Base-by-base conservation (phyloP, 352 stramenopile species). In the Globisporangium paddicum region DNA sequence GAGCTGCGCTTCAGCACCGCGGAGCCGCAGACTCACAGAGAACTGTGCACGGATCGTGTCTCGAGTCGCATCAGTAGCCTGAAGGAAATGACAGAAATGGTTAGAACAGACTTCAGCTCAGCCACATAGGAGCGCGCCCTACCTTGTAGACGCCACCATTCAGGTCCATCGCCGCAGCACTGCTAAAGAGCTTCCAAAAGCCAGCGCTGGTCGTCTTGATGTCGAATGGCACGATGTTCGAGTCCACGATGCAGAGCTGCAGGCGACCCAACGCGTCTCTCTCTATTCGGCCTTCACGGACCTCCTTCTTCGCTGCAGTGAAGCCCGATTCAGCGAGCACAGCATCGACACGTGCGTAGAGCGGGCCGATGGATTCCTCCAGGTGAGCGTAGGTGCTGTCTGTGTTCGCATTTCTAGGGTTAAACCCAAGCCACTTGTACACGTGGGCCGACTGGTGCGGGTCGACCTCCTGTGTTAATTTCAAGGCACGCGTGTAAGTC, bases 201-300 rank as follows among this genome's bases (percentile, higher is more conserved):
- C 26, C 21, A 16, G 2, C n/a, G 51, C 19, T 58, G 6, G 51
- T 58, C 19, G 21, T 19, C 14, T 34, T 6, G 11, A 58, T 14
- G 35, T 44, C 23, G 38, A 58, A 58, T n/a, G 51, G 35, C 14
- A 58, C 9, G 16, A 58, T 38, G 5, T 6, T 58, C 23, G 51
- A 32, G 23, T 58, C 51, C 21, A 58, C 30, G 14, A 58, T 16
- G n/a, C 45, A 32, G 21, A 58, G 34, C 21, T 35, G 45, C 7
- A 58, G 23, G 9, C 38, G 21, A 23, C 35, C 51, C 2, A 5
- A 30, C 9, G 34, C 35, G 10, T 58, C 38, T 18, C 18, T 58
- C 30, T 58, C 46, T 10, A 45, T 23, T 38, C 25, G 34, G 30
- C 16, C 21, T 3, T 47, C 51, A 1, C 16, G 25, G 4, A 45